Evolutionary conservation across 192 early-diverging fungal genomes (phyloP).

Genomic region (Rhizophagus prolifer): DNA sequence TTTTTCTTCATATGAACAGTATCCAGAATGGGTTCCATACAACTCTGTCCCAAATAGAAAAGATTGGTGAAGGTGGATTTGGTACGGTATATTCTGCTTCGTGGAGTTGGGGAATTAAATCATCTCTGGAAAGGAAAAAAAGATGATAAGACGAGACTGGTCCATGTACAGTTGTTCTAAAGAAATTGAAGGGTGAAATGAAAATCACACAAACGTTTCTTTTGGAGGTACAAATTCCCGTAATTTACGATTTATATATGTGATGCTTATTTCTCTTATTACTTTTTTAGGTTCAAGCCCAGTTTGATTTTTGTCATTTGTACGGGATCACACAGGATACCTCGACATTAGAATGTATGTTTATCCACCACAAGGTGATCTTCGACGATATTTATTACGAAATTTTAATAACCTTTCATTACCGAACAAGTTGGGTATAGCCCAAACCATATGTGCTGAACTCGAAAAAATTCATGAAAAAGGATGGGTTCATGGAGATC

Average conservation of each 20-base stretch:
- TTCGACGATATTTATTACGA: background rate
- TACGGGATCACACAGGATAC: background rate
- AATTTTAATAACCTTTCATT: background rate
- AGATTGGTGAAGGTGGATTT: too few relatives aligned
- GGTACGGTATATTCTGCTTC: too few relatives aligned
- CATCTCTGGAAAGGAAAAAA: too few relatives aligned
- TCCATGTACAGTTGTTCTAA: background rate
- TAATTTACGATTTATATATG: background rate
- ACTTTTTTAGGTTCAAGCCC: background rate
- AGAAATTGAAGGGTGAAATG: background rate
- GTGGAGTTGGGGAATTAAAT: too few relatives aligned
- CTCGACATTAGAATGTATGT: background rate
- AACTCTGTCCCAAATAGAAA: too few relatives aligned
- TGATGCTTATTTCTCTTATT: background rate
- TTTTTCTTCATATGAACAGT: too few relatives aligned
- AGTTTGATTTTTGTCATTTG: constrained; percentile 1
- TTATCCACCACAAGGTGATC: background rate
- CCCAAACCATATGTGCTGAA: background rate
- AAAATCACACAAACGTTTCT: background rate
- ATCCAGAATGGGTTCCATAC: too few relatives aligned
- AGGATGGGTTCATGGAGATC: background rate
- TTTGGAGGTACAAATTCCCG: background rate
- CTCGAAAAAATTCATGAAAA: background rate
- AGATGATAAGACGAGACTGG: background rate
- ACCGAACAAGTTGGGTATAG: background rate